Percentiles rank a stretch among this genome's conserved stretches.
These are phyloP conservation scores for Phyllostachys edulis DNA, from an alignment of 176 grass and related monocot genomes.

Conservation along the genomic window DNA sequence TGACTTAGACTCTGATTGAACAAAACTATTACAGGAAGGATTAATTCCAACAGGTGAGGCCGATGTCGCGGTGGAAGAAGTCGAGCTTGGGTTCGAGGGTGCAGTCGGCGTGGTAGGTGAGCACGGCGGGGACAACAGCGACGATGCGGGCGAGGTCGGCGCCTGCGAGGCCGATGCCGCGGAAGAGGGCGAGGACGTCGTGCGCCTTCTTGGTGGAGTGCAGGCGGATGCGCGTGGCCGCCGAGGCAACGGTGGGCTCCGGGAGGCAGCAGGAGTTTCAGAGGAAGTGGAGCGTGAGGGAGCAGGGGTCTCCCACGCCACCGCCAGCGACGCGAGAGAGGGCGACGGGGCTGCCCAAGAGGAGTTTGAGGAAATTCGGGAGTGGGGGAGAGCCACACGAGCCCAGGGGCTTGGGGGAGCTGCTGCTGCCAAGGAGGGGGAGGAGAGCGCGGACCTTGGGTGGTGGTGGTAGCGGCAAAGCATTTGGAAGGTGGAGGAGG, in stretches of 20 bases:
- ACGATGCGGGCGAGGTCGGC: slow-evolving; percentile 18
- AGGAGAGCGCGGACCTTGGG: background rate
- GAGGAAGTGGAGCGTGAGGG: slow-evolving; percentile 44
- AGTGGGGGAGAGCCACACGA: background rate
- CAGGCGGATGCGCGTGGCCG: slow-evolving; percentile 21
- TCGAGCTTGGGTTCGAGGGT: slow-evolving; percentile 31
- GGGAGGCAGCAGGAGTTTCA: slow-evolving; percentile 26
- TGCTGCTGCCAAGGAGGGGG: background rate
- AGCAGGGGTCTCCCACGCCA: background rate
- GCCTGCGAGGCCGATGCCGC: slow-evolving; percentile 22
- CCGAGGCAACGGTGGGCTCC: background rate
- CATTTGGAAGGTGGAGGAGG: slow-evolving; percentile 6
- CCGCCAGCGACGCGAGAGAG: background rate
- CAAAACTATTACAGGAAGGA: no score
- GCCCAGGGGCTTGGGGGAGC: background rate
- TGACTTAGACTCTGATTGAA: no score
- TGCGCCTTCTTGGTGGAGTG: slow-evolving; percentile 33
- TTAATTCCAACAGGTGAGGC: no score
- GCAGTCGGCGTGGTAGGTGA: background rate
- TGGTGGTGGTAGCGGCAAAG: background rate
- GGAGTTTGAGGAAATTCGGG: slow-evolving; percentile 36
- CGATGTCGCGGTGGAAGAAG: slow-evolving; percentile 51
- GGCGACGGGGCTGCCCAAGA: background rate
- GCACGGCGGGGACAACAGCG: background rate
- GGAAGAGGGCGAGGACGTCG: slow-evolving; percentile 32